Evolutionary conservation across 768 basidiomycete species (phyloP).

Genomic region (Pulveroboletus sp.): DNA sequence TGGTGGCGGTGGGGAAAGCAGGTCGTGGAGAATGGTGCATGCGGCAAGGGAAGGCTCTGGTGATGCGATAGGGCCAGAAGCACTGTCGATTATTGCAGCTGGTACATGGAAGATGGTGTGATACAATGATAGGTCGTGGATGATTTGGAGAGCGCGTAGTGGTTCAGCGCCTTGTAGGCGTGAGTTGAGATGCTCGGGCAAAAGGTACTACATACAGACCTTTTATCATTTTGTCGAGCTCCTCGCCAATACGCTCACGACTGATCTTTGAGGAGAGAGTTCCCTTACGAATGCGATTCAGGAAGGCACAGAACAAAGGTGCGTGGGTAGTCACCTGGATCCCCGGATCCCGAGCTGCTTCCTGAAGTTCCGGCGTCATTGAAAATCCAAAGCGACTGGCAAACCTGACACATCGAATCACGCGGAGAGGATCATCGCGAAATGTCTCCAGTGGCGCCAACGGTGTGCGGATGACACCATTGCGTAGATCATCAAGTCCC

Average conservation of each 20-base stretch:
- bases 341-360: constrained; percentile 55
- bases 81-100: constrained; percentile 35
- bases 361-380: constrained; percentile 64
- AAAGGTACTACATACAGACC: constrained; percentile 40
- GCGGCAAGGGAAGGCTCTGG: constrained; percentile 49
- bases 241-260: constrained; percentile 88
- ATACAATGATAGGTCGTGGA: constrained; percentile 71
- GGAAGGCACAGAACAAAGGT: background rate
- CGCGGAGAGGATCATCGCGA: constrained; percentile 88
- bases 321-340: constrained; percentile 52
- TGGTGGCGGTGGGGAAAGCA: constrained; percentile 35
- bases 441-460: constrained; percentile 86
- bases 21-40: constrained; percentile 53
- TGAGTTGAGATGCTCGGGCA: constrained; percentile 2
- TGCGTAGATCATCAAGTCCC: constrained; percentile 82
- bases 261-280: constrained; percentile 76
- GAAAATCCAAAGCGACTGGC: constrained; percentile 86
- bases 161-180: constrained; percentile 66
- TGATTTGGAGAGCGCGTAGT: constrained; percentile 67
- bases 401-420: constrained; percentile 89
- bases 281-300: constrained; percentile 35
- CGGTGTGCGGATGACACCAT: constrained; percentile 84
- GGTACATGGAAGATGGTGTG: constrained; percentile 63
- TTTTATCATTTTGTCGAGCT: constrained; percentile 92
- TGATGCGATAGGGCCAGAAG: constrained; percentile 44